These are phyloP conservation scores for Aspergillus pseudoviridinutans DNA, from an alignment of 2,329 filamentous ascomycete genomes.

Conservation along the genomic window DNA sequence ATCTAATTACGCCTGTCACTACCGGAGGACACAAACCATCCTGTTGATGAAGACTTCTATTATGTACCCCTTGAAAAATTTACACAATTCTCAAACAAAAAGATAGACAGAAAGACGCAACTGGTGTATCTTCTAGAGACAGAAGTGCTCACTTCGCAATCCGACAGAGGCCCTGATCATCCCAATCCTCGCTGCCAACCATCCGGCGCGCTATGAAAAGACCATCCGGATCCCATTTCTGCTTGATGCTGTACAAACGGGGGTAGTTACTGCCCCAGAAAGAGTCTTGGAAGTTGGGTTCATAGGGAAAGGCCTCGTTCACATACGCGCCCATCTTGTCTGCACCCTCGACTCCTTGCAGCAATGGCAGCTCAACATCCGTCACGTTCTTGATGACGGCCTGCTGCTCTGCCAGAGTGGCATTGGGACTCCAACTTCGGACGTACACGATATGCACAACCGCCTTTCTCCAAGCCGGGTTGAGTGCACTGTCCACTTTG, in stretches of 20 bases:
- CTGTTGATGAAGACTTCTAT: too few relatives aligned
- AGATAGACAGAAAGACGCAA: too few relatives aligned
- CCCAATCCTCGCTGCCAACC: conserved; percentile 25
- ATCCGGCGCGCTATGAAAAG: conserved; percentile 22
- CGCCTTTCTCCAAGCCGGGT: conserved; percentile 42
- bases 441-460: conserved; percentile 35
- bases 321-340: conserved; percentile 31
- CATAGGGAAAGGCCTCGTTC: conserved; percentile 39
- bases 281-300: conserved; percentile 36
- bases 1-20: too few relatives aligned
- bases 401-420: conserved; percentile 25
- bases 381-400: conserved; percentile 36
- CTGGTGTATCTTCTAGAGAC: not conserved
- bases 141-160: not conserved
- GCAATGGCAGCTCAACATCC: conserved; percentile 23
- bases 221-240: conserved; percentile 27
- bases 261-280: conserved; percentile 39
- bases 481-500: conserved; percentile 41
- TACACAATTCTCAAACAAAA: not conserved
- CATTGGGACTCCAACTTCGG: conserved; percentile 21
- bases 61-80: too few relatives aligned
- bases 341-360: conserved; percentile 17
- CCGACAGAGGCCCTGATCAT: conserved; percentile 20
- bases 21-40: too few relatives aligned
- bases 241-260: conserved; percentile 26